phyloP scores from a whole-genome alignment of 208 protist genomes.

The Acanthamoeba lenticulata region DNA sequence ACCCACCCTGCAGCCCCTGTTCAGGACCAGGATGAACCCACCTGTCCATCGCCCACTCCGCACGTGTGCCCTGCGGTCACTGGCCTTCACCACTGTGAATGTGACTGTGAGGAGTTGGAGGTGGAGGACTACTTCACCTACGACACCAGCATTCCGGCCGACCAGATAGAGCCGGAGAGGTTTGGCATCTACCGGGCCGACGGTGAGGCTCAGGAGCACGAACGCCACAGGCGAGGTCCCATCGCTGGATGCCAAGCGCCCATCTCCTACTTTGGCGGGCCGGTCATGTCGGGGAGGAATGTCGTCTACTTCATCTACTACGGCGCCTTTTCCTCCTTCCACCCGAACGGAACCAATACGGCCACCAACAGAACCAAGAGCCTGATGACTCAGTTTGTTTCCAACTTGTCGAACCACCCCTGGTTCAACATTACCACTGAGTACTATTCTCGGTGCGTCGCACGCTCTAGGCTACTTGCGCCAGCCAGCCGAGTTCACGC shows the following conservation, averaged over 20 bases:
- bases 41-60: neutral
- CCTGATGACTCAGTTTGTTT: neutral
- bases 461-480: too few relatives aligned
- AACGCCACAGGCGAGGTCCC: neutral
- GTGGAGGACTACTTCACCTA: slow-evolving; percentile 30
- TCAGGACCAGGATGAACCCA: too few relatives aligned
- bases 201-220: neutral
- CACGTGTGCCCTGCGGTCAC: neutral
- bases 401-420: neutral
- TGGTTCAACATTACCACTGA: slow-evolving; percentile 34
- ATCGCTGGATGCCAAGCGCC: neutral
- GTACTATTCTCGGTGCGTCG: slow-evolving; percentile 47
- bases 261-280: neutral
- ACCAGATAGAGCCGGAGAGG: neutral
- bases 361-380: neutral
- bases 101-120: neutral
- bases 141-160: neutral
- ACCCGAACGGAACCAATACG: neutral
- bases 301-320: slow-evolving; percentile 30
- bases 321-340: neutral
- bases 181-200: neutral
- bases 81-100: neutral
- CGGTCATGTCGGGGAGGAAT: neutral
- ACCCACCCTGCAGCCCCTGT: too few relatives aligned
- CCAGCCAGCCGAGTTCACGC: too few relatives aligned